Evolutionary conservation across 176 grass and related monocot species (phyloP).

Genomic region (Ensete ventricosum): DNA sequence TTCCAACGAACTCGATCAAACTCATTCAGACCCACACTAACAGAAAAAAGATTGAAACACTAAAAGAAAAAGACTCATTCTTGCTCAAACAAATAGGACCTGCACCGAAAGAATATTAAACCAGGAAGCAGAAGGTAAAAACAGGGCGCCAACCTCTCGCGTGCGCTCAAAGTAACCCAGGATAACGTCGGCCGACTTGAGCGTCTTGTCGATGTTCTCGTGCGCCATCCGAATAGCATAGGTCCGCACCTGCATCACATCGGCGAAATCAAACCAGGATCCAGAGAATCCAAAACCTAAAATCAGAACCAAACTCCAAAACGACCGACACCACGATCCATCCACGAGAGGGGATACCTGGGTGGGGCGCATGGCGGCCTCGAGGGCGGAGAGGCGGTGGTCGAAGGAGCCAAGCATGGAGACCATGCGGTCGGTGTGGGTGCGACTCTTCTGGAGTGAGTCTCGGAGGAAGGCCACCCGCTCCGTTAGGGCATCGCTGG

Average conservation of each 20-base stretch:
- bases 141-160: conserved; percentile 36
- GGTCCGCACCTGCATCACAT: conserved; percentile 41
- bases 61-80: not conserved
- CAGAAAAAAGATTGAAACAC: not conserved
- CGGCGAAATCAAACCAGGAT: not conserved
- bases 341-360: conserved; percentile 32
- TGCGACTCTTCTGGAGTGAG: conserved; percentile 58
- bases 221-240: conserved; percentile 77
- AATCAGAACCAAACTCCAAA: not conserved
- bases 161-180: conserved; percentile 82
- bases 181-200: conserved; percentile 81
- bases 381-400: conserved; percentile 71
- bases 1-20: not conserved
- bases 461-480: conserved; percentile 62
- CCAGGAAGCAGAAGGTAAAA: not conserved
- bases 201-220: conserved; percentile 95
- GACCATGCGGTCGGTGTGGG: conserved; percentile 58
- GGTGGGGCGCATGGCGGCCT: conserved; percentile 93
- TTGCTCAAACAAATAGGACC: not conserved
- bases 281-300: not conserved
- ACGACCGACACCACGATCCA: not conserved
- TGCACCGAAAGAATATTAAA: not conserved
- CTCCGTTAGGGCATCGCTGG: conserved; percentile 40
- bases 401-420: conserved; percentile 93
- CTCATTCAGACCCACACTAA: not conserved